phyloP scores from a whole-genome alignment of 2,329 filamentous ascomycete genomes.

The Penicillium griseofulvum region DNA sequence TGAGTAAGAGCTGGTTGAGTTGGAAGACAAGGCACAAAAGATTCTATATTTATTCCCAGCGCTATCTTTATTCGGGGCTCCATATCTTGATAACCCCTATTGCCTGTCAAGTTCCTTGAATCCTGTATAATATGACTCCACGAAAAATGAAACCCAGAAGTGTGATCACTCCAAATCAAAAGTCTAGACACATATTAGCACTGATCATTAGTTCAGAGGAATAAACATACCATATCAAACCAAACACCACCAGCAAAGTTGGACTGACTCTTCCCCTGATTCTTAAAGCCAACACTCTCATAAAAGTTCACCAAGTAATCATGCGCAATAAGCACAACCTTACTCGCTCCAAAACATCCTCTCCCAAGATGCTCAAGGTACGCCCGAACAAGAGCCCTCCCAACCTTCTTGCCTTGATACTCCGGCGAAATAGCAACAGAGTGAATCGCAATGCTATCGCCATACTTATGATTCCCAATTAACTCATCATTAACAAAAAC shows the following conservation, averaged over 20 bases:
- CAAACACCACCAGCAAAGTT: constrained; percentile 15
- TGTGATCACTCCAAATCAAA: background rate
- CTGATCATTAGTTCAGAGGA: background rate
- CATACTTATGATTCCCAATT: constrained; percentile 16
- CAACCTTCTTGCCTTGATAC: constrained; percentile 14
- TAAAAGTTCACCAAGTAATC: constrained; percentile 17
- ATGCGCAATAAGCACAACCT: constrained; percentile 18
- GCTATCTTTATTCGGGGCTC: background rate
- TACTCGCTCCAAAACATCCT: background rate
- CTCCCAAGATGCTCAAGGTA: constrained; percentile 11
- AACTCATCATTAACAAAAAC: constrained; percentile 3
- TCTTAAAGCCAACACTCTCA: constrained; percentile 16
- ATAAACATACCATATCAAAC: constrained; percentile 14
- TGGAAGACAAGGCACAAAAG: background rate
- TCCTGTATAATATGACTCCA: background rate
- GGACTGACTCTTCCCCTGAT: constrained; percentile 10
- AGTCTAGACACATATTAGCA: background rate
- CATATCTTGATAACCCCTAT: background rate
- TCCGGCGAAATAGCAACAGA: constrained; percentile 16
- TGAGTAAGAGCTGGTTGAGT: background rate
- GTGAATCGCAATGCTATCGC: constrained; percentile 14
- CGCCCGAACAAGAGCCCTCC: constrained; percentile 12
- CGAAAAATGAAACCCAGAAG: background rate
- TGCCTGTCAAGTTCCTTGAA: background rate
- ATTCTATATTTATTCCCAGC: background rate